These are phyloP conservation scores for Sugiyamaella lignohabitans DNA, from an alignment of 805 yeast species.

Conservation along the genomic window DNA sequence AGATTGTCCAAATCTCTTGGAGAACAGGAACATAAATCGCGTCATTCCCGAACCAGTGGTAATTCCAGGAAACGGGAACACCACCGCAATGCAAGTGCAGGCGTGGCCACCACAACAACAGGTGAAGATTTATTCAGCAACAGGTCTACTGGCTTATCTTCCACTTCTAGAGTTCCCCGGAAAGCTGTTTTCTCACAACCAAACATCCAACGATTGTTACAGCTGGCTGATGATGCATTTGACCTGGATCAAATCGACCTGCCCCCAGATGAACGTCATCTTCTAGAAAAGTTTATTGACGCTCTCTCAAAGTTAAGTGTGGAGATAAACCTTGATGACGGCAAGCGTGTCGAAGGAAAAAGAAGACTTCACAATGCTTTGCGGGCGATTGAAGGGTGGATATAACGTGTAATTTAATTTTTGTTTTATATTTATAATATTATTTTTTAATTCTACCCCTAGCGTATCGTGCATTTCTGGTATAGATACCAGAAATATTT, in stretches of 20 bases:
- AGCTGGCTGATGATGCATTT: constrained; percentile 22
- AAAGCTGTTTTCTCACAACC: constrained; percentile 19
- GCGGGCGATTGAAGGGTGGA: constrained; percentile 79
- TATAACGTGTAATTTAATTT: constrained; percentile 17
- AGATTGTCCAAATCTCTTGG: not conserved
- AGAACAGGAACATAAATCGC: not conserved
- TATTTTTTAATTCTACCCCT: not conserved
- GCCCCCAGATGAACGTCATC: constrained; percentile 67
- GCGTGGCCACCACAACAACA: not conserved
- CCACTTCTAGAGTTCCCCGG: constrained; percentile 1
- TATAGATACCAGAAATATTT: not conserved
- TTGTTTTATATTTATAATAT: not conserved
- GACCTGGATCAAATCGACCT: constrained; percentile 70
- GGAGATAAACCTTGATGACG: constrained; percentile 83
- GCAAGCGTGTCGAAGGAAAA: constrained; percentile 73
- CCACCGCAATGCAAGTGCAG: not conserved
- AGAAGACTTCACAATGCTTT: constrained; percentile 75
- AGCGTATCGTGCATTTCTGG: not conserved
- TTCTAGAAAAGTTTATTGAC: constrained; percentile 80
- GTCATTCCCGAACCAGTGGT: too few relatives aligned
- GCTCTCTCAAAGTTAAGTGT: constrained; percentile 79
- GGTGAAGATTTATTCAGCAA: not conserved
- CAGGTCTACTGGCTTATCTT: not conserved
- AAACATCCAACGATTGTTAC: constrained; percentile 24
- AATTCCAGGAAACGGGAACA: too few relatives aligned